A percentile compares a stretch with the other conserved stretches of the same genome.
Evolutionary conservation across 768 basidiomycete genomes (phyloP).

Genomic region (Russula griseocarnosa): DNA sequence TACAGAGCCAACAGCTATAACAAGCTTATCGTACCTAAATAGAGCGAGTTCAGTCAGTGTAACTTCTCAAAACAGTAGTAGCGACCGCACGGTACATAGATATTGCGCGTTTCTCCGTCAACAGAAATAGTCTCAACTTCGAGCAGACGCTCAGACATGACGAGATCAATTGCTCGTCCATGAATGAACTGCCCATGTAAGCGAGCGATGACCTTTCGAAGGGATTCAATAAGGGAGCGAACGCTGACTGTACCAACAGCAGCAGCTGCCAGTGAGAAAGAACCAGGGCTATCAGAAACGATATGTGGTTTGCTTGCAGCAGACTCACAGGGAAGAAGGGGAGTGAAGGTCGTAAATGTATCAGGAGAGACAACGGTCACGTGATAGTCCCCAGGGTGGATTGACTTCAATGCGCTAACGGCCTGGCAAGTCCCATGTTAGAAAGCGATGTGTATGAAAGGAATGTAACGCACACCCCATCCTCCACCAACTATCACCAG

Average conservation of each 20-base stretch:
- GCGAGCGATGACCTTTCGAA: constrained; percentile 91
- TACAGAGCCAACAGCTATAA: constrained; percentile 88
- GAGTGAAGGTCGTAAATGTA: constrained; percentile 92
- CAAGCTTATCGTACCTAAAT: constrained; percentile 78
- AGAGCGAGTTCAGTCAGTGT: not conserved
- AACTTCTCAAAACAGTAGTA: constrained; percentile 6
- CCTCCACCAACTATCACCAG: constrained; percentile 92
- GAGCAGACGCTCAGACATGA: constrained; percentile 80
- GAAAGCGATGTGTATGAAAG: constrained; percentile 1
- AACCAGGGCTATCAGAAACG: not conserved
- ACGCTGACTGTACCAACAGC: constrained; percentile 94
- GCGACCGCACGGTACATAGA: constrained; percentile 78
- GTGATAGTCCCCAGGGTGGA: constrained; percentile 83
- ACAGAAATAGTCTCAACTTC: constrained; percentile 71
- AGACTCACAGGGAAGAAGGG: constrained; percentile 79
- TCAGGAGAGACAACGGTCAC: constrained; percentile 84
- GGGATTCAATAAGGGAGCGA: constrained; percentile 88
- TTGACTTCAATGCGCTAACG: constrained; percentile 69
- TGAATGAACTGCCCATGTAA: constrained; percentile 85
- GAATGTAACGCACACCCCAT: constrained; percentile 73
- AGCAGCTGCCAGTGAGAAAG: constrained; percentile 58
- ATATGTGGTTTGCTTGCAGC: not conserved
- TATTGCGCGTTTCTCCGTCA: constrained; percentile 50
- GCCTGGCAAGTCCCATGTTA: constrained; percentile 48
- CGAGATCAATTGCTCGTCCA: constrained; percentile 77